Conservation (phyloP, 2,329 filamentous ascomycete species). For the Salinomyces thailandicus region DNA sequence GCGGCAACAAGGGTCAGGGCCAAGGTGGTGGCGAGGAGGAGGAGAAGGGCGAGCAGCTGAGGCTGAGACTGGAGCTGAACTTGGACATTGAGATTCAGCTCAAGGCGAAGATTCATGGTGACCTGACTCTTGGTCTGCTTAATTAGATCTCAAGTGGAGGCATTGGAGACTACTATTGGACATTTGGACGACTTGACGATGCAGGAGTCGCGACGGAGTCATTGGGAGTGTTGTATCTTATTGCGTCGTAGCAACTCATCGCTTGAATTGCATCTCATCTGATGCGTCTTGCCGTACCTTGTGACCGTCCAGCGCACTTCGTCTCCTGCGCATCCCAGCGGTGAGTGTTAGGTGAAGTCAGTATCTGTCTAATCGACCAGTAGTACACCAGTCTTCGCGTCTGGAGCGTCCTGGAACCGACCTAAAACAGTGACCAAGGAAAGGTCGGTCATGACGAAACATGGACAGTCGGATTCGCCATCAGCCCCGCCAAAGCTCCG, state of each 20-base stretch:
- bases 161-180: not conserved
- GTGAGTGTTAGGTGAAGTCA: too few species aligned
- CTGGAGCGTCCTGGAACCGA: too few species aligned
- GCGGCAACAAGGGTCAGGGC: slow-evolving; percentile 14
- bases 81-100: slow-evolving; percentile 53
- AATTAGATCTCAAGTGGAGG: slow-evolving; percentile 16
- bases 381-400: too few species aligned
- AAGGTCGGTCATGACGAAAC: too few species aligned
- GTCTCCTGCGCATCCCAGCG: too few species aligned
- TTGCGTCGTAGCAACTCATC: not conserved
- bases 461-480: too few species aligned
- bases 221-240: not conserved
- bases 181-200: not conserved
- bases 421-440: too few species aligned
- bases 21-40: slow-evolving; percentile 23
- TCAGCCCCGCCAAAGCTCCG: too few species aligned
- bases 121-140: slow-evolving; percentile 48
- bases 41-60: slow-evolving; percentile 41
- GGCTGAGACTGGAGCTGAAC: slow-evolving; percentile 49
- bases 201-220: not conserved
- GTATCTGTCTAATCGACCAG: too few species aligned
- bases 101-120: slow-evolving; percentile 56
- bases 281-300: too few species aligned
- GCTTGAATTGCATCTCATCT: too few species aligned
- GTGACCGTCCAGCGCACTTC: too few species aligned